Percentiles rank a stretch among this genome's conserved stretches.
These are phyloP conservation scores for Pseudovirgaria hyperparasitica DNA, from an alignment of 2,329 filamentous ascomycete species.

Conservation along the genomic window DNA sequence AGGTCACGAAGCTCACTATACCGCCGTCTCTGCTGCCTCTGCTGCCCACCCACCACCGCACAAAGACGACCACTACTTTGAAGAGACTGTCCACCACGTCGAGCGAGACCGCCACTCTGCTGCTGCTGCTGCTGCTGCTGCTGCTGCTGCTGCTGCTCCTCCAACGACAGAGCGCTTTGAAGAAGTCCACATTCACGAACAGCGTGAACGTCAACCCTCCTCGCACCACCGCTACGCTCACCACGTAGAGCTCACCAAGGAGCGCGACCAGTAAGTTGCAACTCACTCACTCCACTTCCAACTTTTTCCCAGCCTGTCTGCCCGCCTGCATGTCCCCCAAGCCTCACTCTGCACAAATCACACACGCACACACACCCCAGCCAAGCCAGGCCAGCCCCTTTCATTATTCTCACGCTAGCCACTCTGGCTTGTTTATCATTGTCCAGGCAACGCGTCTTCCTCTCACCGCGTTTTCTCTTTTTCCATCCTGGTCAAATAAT, in stretches of 20 bases:
- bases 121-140: too few species aligned
- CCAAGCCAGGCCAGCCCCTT: constrained; percentile 20
- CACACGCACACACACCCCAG: constrained; percentile 20
- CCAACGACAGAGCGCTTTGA: constrained; percentile 14
- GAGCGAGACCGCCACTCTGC: constrained; percentile 61
- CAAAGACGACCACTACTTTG: constrained; percentile 49
- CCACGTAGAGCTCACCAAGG: constrained; percentile 1
- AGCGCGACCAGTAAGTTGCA: constrained; percentile 12
- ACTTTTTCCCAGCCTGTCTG: constrained; percentile 2
- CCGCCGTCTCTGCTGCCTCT: constrained; percentile 21
- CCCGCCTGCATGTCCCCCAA: constrained; percentile 7
- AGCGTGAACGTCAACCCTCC: constrained; percentile 10
- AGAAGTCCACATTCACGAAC: constrained; percentile 21
- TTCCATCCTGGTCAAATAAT: constrained; percentile 25
- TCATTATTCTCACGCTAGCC: constrained; percentile 5
- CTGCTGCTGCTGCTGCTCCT: too few species aligned
- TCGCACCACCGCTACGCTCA: constrained; percentile 2
- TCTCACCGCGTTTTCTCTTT: constrained; percentile 4
- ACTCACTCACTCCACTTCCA: constrained; percentile 12
- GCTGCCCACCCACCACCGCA: constrained; percentile 38
- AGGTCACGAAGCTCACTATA: constrained; percentile 75
- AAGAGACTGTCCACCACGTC: constrained; percentile 77
- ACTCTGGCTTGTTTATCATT: constrained; percentile 17
- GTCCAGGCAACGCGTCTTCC: constrained; percentile 24
- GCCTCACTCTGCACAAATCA: constrained; percentile 14